Base-by-base conservation (phyloP, 345 rosid genomes). In the Atalantia buxifolia region DNA sequence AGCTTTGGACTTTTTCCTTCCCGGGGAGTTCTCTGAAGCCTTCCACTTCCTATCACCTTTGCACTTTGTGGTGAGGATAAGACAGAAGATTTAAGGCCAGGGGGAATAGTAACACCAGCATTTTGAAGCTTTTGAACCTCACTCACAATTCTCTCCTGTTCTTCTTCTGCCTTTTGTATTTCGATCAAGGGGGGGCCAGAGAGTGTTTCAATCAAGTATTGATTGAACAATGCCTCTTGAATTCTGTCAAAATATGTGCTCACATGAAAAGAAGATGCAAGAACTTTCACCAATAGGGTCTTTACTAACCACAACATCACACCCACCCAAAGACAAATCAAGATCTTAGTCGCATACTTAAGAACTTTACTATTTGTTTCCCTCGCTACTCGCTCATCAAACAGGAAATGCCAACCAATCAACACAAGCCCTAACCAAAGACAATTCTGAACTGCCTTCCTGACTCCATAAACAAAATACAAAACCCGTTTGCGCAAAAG, bases 161-260 rank as follows among this genome's bases (percentile, higher is more conserved):
- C 97, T 19, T 89, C 90, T 79, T 86, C 89, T 0, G 61, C 74
- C 69, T 79, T 85, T 36, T 72, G 87, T 33, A 91, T 77, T 84
- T 90, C 94, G 7, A 90, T 19, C 70, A 83, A 65, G 1, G 98
- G 98, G 5, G 89, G 95, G 62, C 98, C 98, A 0, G 98, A 93
- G 31, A 95, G 87, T 5, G 94, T 80, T 84, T 90, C 93, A n/a
- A 93, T 93, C 38, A 90, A 91, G 60, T 85, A 95, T 38, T 93
- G 99, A 38, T 85, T 91, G 82, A 92, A 95, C 85, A 93, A 74
- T 0, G 99, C 88, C 40, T 92, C 98, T 75, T 92, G 98, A 78
- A 95, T 95, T 82, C 99, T 84, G 78, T 95, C 98, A 25, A 95
- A 95, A 66, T 91, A 95, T 14, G 98, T 89, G 76, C 98, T 92